Evolutionary conservation across 208 protist species (phyloP).

Genomic region (Balamuthia mandrillaris): DNA sequence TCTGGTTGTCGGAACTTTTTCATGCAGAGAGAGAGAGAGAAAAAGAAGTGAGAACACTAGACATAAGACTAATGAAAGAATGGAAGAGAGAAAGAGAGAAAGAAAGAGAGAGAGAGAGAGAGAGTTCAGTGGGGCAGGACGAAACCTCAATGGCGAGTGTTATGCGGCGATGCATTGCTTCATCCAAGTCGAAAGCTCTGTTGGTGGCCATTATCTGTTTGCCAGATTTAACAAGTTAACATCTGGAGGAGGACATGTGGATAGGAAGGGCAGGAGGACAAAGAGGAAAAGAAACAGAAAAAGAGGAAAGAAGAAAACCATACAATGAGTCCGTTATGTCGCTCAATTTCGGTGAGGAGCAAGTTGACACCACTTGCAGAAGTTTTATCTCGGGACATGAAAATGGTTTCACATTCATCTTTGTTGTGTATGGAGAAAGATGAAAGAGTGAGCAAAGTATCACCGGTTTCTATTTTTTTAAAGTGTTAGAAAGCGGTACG

Average conservation of each 20-base stretch:
- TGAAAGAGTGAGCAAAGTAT: background rate
- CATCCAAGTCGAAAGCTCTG: constrained; percentile 46
- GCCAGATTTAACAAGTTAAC: background rate
- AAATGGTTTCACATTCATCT: constrained; percentile 60
- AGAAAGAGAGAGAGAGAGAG: background rate
- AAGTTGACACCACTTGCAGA: constrained; percentile 32
- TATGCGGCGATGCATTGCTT: constrained; percentile 40
- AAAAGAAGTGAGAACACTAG: background rate
- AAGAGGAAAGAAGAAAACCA: background rate
- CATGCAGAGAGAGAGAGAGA: constrained; percentile 11
- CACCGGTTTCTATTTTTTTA: background rate
- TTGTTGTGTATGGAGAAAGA: background rate
- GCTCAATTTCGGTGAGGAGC: constrained; percentile 62
- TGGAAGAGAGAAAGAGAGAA: background rate
- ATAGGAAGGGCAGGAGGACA: no score
- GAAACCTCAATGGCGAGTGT: background rate
- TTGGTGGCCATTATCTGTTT: constrained; percentile 52
- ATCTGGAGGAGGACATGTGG: background rate
- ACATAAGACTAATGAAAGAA: background rate
- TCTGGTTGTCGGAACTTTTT: constrained; percentile 53
- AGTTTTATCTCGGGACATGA: constrained; percentile 19
- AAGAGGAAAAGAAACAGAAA: no score
- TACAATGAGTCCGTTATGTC: constrained; percentile 45
- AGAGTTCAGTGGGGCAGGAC: background rate
- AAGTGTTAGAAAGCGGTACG: background rate